Percentiles rank a stretch among this genome's conserved stretches.
These are phyloP conservation scores for Styphnolobium japonicum DNA, from an alignment of 306 rosid species.

Conservation along the genomic window DNA sequence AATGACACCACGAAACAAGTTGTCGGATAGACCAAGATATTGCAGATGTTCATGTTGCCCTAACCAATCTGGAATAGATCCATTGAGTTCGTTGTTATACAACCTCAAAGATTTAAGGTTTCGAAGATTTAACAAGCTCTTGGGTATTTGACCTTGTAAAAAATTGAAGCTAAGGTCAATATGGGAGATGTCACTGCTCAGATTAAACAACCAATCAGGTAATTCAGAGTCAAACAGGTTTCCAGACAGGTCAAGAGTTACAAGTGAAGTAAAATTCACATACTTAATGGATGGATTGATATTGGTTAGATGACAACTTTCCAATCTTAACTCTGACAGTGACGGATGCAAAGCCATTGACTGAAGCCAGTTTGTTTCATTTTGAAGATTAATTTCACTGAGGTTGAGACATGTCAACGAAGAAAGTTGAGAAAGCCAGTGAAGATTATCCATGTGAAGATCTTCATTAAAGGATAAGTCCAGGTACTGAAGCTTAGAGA, in stretches of 20 bases:
- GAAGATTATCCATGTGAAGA: no score
- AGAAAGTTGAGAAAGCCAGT: no score
- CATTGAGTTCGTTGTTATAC: neutral
- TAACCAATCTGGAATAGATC: neutral
- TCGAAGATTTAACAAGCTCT: neutral
- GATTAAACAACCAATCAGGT: conserved; percentile 29
- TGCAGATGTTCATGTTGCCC: conserved; percentile 1
- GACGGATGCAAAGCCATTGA: neutral
- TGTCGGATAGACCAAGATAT: neutral
- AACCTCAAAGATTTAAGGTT: neutral
- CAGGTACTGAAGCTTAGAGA: no score
- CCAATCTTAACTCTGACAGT: neutral
- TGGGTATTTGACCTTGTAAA: neutral
- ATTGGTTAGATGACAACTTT: neutral
- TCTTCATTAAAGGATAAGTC: no score
- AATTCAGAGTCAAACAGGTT: conserved; percentile 23
- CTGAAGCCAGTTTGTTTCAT: conserved; percentile 26
- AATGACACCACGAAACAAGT: conserved; percentile 14
- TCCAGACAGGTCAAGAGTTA: neutral
- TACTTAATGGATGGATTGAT: neutral
- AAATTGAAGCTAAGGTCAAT: neutral
- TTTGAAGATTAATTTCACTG: conserved; percentile 7
- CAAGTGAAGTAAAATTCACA: conserved; percentile 28
- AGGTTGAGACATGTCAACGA: no score
- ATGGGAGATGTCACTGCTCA: neutral